Base-by-base conservation (phyloP, 2,329 filamentous ascomycete genomes). In the Alternaria infectoria region DNA sequence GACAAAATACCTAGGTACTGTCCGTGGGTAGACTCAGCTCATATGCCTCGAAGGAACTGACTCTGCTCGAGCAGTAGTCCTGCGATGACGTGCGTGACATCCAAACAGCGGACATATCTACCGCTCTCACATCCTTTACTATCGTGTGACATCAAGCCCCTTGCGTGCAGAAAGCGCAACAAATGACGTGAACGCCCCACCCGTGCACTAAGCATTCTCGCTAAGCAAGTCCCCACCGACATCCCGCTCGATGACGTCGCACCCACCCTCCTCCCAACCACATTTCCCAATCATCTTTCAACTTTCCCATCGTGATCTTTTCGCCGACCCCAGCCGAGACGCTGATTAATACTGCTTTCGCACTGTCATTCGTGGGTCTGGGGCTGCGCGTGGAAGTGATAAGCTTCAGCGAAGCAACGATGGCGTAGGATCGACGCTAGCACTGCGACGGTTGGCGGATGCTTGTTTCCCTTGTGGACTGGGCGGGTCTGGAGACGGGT, bases 341-440 rank as follows among this genome's bases (percentile, higher is more conserved):
- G 45, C 45, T 43, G 32, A 49, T 43, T 26, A 32, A 57, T 57
- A 15, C 49, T 40, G 13, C 9, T 36, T 52, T 40, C 19, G 30
- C 25, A 10, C 19, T 23, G 13, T 25, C 9, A 36, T 25, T 36
- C 19, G 49, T 32, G 19, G 12, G 45, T 11, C 25, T 25, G 28
- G 12, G 19, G 40, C 59, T 61, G 26, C 50, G 60, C 44, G 30
- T 25, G 60, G 60, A 59, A 59, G 56, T 59, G 60, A 62, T 59
- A 59, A 59, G 60, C 60, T 62, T 62, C 32, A 9, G 30, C 43
- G 12, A 59, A 62, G 60, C 43, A 54, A 36, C n/a, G 17, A 59
- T 56, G 57, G 61, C 57, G 50, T 59, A 32, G 13, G 36, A 52
- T 40, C 19, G 21, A 12, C 54, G 15, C 36, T 52, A 45, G 46